phyloP scores from a whole-genome alignment of 768 basidiomycete genomes.

The Macrolepiota albuminosa region DNA sequence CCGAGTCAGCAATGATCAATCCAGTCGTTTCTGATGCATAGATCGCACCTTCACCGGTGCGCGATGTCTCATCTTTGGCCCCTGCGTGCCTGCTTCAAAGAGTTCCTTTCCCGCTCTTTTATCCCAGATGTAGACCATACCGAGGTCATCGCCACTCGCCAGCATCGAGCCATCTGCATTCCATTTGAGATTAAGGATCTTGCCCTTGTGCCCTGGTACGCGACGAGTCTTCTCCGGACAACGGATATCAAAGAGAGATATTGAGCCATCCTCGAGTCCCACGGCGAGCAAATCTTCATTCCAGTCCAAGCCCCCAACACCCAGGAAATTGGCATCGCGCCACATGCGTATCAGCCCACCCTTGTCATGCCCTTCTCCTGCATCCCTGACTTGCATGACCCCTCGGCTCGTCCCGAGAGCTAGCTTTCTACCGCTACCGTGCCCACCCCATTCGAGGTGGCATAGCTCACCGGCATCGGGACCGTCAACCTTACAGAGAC shows the following conservation, averaged over 20 bases:
- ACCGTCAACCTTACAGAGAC: slow-evolving; percentile 38
- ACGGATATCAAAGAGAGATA: slow-evolving; percentile 64
- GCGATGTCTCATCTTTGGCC: slow-evolving; percentile 65
- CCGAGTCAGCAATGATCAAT: background rate
- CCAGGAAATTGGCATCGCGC: slow-evolving; percentile 28
- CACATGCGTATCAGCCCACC: slow-evolving; percentile 33
- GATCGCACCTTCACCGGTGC: slow-evolving; percentile 51
- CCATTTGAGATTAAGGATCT: slow-evolving; percentile 79
- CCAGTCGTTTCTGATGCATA: background rate
- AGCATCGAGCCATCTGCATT: slow-evolving; percentile 67
- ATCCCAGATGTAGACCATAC: slow-evolving; percentile 86
- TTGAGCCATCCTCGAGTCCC: slow-evolving; percentile 60
- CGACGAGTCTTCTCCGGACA: slow-evolving; percentile 25
- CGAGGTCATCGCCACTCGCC: slow-evolving; percentile 83
- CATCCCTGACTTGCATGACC: slow-evolving; percentile 51
- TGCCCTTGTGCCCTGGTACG: slow-evolving; percentile 54
- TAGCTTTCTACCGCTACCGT: slow-evolving; percentile 34
- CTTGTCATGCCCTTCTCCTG: slow-evolving; percentile 25
- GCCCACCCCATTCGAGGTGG: slow-evolving; percentile 49
- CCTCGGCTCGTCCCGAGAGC: slow-evolving; percentile 51
- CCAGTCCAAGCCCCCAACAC: slow-evolving; percentile 45
- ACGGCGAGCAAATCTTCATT: slow-evolving; percentile 53
- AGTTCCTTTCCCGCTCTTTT: slow-evolving; percentile 35
- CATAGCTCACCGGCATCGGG: slow-evolving; percentile 31
- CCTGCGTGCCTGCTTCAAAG: slow-evolving; percentile 36